These are phyloP conservation scores for Primulina eburnea DNA, from an alignment of 257 asterid genomes.

Conservation along the genomic window DNA sequence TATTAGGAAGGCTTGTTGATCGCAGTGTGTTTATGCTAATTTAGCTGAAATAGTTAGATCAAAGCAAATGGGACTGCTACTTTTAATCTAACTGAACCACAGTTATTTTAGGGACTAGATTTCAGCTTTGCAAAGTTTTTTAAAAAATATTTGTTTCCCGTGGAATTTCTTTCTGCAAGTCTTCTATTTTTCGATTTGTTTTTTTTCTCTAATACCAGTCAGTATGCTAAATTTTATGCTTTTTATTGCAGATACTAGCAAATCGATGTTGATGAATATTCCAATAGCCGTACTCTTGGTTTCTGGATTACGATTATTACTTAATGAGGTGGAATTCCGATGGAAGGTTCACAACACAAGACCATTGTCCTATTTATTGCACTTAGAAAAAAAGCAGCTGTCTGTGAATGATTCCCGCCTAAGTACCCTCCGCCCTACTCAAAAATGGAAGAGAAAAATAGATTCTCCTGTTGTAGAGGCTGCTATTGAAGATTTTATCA, in stretches of 20 bases:
- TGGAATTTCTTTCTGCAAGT: constrained; percentile 7
- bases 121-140: background rate
- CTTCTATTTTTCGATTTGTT: constrained; percentile 11
- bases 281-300: constrained; percentile 78
- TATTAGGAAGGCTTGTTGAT: background rate
- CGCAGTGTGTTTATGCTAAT: background rate
- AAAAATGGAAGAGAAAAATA: constrained; percentile 79
- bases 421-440: constrained; percentile 42
- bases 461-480: constrained; percentile 81
- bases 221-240: constrained; percentile 10
- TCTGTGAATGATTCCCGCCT: constrained; percentile 61
- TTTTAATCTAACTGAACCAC: background rate
- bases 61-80: background rate
- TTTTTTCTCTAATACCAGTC: background rate
- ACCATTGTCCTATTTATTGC: constrained; percentile 53
- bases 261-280: constrained; percentile 80
- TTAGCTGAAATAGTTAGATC: constrained; percentile 2
- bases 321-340: constrained; percentile 74
- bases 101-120: background rate
- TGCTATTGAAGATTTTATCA: constrained; percentile 67
- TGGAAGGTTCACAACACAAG: constrained; percentile 55
- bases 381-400: constrained; percentile 76
- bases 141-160: background rate
- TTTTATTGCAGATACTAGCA: constrained; percentile 72
- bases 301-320: constrained; percentile 61